phyloP scores from a whole-genome alignment of 1,139 yeast genomes.

The Geotrichum cucujoidarum region DNA sequence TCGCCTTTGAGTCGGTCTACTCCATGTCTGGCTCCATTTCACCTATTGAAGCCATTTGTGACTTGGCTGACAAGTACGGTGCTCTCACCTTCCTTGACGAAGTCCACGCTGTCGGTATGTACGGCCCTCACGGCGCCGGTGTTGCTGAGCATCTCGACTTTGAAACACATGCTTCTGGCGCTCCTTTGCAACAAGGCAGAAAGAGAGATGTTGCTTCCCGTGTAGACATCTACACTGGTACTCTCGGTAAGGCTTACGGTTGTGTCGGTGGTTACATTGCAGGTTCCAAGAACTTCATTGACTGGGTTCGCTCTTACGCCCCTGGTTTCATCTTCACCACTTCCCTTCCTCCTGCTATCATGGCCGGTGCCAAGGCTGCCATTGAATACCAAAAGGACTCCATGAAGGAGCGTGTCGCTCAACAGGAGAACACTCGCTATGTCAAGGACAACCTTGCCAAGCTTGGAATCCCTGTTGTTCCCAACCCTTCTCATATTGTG shows the following conservation, averaged over 20 bases:
- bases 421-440: conserved; percentile 80
- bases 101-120: conserved; percentile 98
- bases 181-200: conserved; percentile 38
- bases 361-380: conserved; percentile 92
- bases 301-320: conserved; percentile 93
- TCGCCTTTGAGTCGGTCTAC: conserved; percentile 95
- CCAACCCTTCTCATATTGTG: conserved; percentile 95
- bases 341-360: conserved; percentile 90
- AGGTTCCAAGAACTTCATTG: conserved; percentile 75
- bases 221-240: conserved; percentile 93
- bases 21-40: conserved; percentile 98
- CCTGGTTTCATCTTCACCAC: conserved; percentile 98
- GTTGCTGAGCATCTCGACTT: conserved; percentile 95
- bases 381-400: conserved; percentile 79
- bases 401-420: conserved; percentile 70
- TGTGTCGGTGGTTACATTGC: conserved; percentile 97
- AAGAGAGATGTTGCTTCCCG: conserved; percentile 69
- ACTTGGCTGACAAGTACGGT: conserved; percentile 94
- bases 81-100: conserved; percentile 95
- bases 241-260: conserved; percentile 95
- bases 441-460: conserved; percentile 66
- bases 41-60: conserved; percentile 89
- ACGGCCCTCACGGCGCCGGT: conserved; percentile 99
- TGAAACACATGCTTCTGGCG: conserved; percentile 66
- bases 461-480: conserved; percentile 89